Evolutionary conservation across 2,329 filamentous ascomycete genomes (phyloP).

Genomic region (Diplocarpon rosae): DNA sequence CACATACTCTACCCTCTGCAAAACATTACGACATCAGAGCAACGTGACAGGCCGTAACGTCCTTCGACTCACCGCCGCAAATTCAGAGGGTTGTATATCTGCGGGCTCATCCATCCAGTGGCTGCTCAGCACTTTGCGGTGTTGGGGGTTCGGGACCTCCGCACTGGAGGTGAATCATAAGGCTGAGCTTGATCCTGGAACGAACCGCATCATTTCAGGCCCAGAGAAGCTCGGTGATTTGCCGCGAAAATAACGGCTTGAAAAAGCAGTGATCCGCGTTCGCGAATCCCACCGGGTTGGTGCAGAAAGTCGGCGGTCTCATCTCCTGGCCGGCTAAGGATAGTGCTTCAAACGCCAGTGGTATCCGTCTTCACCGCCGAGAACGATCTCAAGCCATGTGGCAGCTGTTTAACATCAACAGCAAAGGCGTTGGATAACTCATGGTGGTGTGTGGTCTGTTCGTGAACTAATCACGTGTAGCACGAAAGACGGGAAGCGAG

Average conservation of each 20-base stretch:
- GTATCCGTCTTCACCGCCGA: neutral
- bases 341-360: neutral
- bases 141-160: slow-evolving; percentile 8
- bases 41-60: slow-evolving; percentile 3
- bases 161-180: neutral
- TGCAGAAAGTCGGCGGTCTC: slow-evolving; percentile 5
- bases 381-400: neutral
- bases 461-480: no score
- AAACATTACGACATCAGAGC: neutral
- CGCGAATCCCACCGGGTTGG: neutral
- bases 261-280: neutral
- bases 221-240: neutral
- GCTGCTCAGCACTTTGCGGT: neutral
- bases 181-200: no score
- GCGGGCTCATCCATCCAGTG: no score
- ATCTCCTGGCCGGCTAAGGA: neutral
- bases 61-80: slow-evolving; percentile 8
- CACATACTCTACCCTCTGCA: no score
- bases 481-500: no score
- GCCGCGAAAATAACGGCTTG: neutral
- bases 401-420: neutral
- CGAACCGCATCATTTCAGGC: no score
- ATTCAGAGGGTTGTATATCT: neutral
- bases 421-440: no score
- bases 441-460: no score